Conservation (phyloP, 202 grass and related monocot species). For the Hordeum pubiflorum region DNA sequence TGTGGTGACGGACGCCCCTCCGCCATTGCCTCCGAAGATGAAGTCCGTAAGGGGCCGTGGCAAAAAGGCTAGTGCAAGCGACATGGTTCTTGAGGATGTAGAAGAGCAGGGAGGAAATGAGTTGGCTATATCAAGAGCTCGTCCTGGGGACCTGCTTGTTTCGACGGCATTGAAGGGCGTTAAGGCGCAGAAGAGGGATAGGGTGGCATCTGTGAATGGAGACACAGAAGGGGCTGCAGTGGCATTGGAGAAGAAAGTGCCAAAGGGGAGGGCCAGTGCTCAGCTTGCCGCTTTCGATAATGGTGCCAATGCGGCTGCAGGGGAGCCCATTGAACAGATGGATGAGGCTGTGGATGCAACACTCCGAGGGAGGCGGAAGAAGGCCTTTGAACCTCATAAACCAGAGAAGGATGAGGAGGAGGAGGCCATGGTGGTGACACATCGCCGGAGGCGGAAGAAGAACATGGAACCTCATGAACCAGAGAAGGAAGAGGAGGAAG, state of each 20-base stretch:
- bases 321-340: not conserved
- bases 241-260: not conserved
- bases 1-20: not conserved
- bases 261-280: not conserved
- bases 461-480: not conserved
- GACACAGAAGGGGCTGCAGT: not conserved
- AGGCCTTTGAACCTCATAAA: not conserved
- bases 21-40: not conserved
- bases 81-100: slow-evolving; percentile 2
- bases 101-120: not conserved
- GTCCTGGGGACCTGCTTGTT: not conserved
- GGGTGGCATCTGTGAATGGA: not conserved
- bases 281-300: not conserved
- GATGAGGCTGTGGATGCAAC: slow-evolving; percentile 4
- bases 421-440: not conserved
- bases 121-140: not conserved
- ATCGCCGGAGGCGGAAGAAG: not conserved
- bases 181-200: not conserved
- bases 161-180: not conserved
- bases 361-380: not conserved
- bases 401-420: not conserved
- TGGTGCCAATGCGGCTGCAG: not conserved
- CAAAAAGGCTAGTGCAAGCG: slow-evolving; percentile 3
- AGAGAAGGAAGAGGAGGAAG: not conserved
- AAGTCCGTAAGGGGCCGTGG: slow-evolving; percentile 7